These are phyloP conservation scores for Hypoxylon sp. DNA, from an alignment of 2,329 filamentous ascomycete genomes.

Conservation along the genomic window DNA sequence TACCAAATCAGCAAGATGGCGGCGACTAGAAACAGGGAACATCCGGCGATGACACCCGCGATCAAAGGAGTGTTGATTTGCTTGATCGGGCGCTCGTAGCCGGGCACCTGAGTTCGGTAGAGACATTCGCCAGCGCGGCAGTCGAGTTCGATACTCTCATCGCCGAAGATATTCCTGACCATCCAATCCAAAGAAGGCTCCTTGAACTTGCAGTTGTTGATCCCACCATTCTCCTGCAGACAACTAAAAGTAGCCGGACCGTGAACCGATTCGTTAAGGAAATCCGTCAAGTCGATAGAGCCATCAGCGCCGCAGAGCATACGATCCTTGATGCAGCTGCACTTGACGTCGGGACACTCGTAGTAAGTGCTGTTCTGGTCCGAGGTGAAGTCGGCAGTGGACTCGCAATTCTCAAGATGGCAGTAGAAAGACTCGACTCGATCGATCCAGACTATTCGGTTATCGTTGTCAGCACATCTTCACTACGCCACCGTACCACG, in stretches of 20 bases:
- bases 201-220: conserved; percentile 78
- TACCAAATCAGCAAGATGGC: conserved; percentile 88
- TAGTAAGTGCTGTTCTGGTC: conserved; percentile 84
- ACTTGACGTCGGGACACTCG: conserved; percentile 83
- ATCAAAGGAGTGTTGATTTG: conserved; percentile 97
- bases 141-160: conserved; percentile 82
- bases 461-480: conserved; percentile 15
- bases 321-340: conserved; percentile 85
- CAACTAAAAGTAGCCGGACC: conserved; percentile 89
- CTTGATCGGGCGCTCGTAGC: conserved; percentile 87
- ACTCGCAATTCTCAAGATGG: conserved; percentile 81
- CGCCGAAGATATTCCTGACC: conserved; percentile 88
- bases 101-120: conserved; percentile 90
- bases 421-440: conserved; percentile 96
- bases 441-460: conserved; percentile 85
- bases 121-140: conserved; percentile 92
- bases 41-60: conserved; percentile 87
- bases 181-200: conserved; percentile 93
- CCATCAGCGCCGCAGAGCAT: conserved; percentile 94
- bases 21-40: conserved; percentile 86
- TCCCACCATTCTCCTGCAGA: conserved; percentile 67
- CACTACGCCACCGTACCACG: neutral
- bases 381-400: conserved; percentile 71
- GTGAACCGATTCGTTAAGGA: conserved; percentile 81
- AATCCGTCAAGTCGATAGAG: conserved; percentile 91